Evolutionary conservation across 305 asterid species (phyloP).

Genomic region (Fraxinus ornus): DNA sequence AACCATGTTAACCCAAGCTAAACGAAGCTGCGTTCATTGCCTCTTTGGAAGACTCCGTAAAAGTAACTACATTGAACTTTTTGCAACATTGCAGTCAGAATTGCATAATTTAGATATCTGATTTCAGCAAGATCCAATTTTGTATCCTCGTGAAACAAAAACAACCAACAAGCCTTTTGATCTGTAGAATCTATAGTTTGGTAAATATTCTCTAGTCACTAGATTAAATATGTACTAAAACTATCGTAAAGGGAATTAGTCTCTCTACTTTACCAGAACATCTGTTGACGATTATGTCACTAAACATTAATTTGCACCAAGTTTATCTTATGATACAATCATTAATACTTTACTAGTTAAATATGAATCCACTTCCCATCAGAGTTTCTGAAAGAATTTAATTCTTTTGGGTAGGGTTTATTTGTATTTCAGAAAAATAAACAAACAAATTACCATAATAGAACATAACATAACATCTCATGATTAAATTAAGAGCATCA

Average conservation of each 20-base stretch:
- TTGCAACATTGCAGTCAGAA: slow-evolving; percentile 9
- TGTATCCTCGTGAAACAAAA: slow-evolving; percentile 5
- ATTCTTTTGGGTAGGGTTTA: neutral
- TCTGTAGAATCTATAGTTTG: neutral
- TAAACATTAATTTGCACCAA: neutral
- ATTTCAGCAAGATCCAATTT: neutral
- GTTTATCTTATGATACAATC: neutral
- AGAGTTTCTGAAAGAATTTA: neutral
- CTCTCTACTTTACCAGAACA: neutral
- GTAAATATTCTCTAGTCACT: neutral
- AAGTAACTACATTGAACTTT: slow-evolving; percentile 1
- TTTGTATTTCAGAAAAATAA: neutral
- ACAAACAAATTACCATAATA: neutral
- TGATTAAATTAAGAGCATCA: neutral
- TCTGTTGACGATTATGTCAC: neutral
- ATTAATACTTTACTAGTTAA: neutral
- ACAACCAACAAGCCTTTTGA: slow-evolving; percentile 8
- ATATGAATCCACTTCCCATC: neutral
- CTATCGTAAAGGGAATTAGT: neutral
- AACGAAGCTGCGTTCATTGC: slow-evolving; percentile 1
- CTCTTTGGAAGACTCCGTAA: neutral
- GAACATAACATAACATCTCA: neutral
- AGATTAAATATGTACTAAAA: neutral
- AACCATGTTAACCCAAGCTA: slow-evolving; percentile 10
- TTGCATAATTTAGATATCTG: neutral